Conservation (phyloP, 1,284 basidiomycete species). For the Naganishia liquefaciens region DNA sequence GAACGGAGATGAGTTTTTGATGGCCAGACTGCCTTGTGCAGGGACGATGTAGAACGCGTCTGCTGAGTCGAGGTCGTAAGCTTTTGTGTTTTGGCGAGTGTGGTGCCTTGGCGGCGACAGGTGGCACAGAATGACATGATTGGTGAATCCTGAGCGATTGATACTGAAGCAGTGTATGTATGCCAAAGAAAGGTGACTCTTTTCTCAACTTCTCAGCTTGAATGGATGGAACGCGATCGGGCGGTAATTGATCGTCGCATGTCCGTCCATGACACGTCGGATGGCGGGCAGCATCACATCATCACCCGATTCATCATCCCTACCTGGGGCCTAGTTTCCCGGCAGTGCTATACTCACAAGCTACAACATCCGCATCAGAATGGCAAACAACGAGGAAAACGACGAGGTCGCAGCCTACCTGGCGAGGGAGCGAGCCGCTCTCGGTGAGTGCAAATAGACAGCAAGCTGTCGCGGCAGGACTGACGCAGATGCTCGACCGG, state of each 20-base stretch:
- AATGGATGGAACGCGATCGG: background rate
- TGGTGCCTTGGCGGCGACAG: conserved; percentile 18
- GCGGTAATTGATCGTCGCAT: background rate
- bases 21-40: conserved; percentile 44
- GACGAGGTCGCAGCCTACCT: conserved; percentile 54
- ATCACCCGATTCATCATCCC: conserved; percentile 3
- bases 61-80: conserved; percentile 28
- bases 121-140: conserved; percentile 28
- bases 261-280: conserved; percentile 16
- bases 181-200: background rate
- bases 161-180: background rate
- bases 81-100: background rate
- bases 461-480: background rate
- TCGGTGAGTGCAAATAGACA: conserved; percentile 43
- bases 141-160: background rate
- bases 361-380: conserved; percentile 27
- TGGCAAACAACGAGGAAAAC: conserved; percentile 47
- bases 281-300: conserved; percentile 24
- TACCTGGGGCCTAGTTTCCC: no score
- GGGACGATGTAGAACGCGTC: conserved; percentile 34
- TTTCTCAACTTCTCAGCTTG: background rate
- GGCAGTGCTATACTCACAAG: background rate
- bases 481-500: background rate
- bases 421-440: conserved; percentile 51
- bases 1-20: conserved; percentile 47